Evolutionary conservation across 305 asterid species (phyloP).

Genomic region (Fraxinus velutina): DNA sequence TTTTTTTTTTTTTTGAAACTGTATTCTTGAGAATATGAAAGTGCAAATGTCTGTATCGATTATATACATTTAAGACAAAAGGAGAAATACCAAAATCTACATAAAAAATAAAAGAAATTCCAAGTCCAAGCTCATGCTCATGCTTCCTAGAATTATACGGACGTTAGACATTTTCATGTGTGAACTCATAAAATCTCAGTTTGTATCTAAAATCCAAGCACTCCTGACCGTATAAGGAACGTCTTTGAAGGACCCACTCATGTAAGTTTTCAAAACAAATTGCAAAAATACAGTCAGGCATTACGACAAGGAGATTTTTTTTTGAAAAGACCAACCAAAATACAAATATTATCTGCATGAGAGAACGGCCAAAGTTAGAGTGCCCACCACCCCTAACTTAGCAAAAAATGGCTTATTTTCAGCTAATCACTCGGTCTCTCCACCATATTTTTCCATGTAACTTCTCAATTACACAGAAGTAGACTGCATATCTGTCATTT

Average conservation of each 20-base stretch:
- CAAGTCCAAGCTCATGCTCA: background rate
- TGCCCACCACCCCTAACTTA: constrained; percentile 42
- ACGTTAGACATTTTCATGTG: constrained; percentile 24
- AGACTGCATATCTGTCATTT: constrained; percentile 25
- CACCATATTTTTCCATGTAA: constrained; percentile 21
- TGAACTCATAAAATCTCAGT: constrained; percentile 39
- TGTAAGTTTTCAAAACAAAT: background rate
- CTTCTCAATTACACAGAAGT: constrained; percentile 31
- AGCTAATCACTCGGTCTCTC: constrained; percentile 27
- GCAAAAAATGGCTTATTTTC: constrained; percentile 32
- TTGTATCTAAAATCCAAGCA: constrained; percentile 20
- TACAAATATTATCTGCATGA: constrained; percentile 66
- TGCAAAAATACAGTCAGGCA: constrained; percentile 10
- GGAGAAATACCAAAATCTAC: background rate
- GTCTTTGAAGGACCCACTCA: constrained; percentile 26
- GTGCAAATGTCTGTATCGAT: background rate
- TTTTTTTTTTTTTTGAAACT: no score
- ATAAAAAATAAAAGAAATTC: background rate
- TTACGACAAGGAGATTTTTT: constrained; percentile 16
- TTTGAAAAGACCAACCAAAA: constrained; percentile 24
- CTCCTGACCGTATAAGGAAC: constrained; percentile 9
- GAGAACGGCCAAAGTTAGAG: constrained; percentile 38
- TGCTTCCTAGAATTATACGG: background rate
- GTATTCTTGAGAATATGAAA: background rate
- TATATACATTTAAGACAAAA: background rate